These are phyloP conservation scores for Hortaea sp. DNA, from an alignment of 2,329 filamentous ascomycete species.

Conservation along the genomic window DNA sequence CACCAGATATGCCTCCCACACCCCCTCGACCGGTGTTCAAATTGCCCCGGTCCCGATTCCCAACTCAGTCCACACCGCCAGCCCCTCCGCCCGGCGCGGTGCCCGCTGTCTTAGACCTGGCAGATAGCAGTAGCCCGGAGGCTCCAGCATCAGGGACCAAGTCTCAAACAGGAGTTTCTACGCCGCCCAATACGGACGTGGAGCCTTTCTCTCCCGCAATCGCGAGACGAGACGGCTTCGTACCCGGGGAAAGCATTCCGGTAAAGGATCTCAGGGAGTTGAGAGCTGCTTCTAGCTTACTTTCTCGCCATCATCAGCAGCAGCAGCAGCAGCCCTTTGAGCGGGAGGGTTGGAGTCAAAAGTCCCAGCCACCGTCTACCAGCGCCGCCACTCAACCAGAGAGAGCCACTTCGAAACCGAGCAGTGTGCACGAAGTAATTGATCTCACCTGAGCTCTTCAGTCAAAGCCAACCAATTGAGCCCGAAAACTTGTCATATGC, in stretches of 20 bases:
- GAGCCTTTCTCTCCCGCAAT: background rate
- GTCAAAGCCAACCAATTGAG: no score
- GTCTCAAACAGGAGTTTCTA: background rate
- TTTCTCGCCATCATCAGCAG: background rate
- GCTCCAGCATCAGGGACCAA: background rate
- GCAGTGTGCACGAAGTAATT: background rate
- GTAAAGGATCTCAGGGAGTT: conserved; percentile 1
- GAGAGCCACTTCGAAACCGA: background rate
- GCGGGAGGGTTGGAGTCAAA: no score
- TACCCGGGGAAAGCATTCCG: conserved; percentile 1
- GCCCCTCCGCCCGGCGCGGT: background rate
- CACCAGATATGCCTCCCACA: background rate
- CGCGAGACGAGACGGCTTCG: background rate
- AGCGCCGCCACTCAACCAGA: background rate
- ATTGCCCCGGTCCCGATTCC: background rate
- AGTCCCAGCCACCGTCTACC: background rate
- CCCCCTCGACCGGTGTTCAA: background rate
- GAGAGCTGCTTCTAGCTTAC: background rate
- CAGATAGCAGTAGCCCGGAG: background rate
- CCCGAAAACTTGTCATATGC: no score
- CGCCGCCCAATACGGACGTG: background rate
- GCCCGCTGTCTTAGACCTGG: background rate
- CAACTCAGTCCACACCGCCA: background rate
- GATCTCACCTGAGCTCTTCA: background rate
- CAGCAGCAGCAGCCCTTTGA: no score